Evolutionary conservation across 1,284 basidiomycete genomes (phyloP).

Genomic region (Trichosporon inkin): DNA sequence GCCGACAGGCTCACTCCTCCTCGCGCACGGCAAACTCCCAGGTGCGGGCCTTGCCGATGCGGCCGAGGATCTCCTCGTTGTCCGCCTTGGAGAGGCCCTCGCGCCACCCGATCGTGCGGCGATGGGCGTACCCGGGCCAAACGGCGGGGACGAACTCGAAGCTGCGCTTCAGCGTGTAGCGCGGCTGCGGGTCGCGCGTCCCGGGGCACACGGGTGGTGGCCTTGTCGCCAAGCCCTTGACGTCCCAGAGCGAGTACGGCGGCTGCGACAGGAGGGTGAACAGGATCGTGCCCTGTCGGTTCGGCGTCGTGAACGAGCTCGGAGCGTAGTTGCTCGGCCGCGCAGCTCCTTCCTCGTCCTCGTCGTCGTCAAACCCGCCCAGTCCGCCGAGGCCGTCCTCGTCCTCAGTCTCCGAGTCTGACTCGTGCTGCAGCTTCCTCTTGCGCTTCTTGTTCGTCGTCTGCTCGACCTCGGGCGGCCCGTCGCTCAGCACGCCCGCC

Average conservation of each 20-base stretch:
- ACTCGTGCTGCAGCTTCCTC: slow-evolving; percentile 12
- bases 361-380: slow-evolving; percentile 38
- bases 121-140: slow-evolving; percentile 84
- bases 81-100: slow-evolving; percentile 44
- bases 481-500: slow-evolving; percentile 60
- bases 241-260: slow-evolving; percentile 86
- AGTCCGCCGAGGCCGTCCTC: slow-evolving; percentile 29
- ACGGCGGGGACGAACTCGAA: slow-evolving; percentile 69
- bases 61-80: slow-evolving; percentile 48
- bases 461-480: slow-evolving; percentile 37
- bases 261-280: slow-evolving; percentile 75
- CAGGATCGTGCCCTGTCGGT: slow-evolving; percentile 60
- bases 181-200: slow-evolving; percentile 55
- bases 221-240: slow-evolving; percentile 70
- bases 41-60: slow-evolving; percentile 42
- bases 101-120: slow-evolving; percentile 77
- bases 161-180: slow-evolving; percentile 70
- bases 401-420: slow-evolving; percentile 14
- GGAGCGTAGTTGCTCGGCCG: slow-evolving; percentile 13
- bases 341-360: slow-evolving; percentile 53
- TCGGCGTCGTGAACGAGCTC: slow-evolving; percentile 40
- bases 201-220: slow-evolving; percentile 29
- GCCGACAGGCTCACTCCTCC: slow-evolving; percentile 13
- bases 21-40: slow-evolving; percentile 42
- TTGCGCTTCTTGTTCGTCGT: slow-evolving; percentile 18